phyloP scores from a whole-genome alignment of 1,284 basidiomycete genomes.

The Takashimella tepidaria region DNA sequence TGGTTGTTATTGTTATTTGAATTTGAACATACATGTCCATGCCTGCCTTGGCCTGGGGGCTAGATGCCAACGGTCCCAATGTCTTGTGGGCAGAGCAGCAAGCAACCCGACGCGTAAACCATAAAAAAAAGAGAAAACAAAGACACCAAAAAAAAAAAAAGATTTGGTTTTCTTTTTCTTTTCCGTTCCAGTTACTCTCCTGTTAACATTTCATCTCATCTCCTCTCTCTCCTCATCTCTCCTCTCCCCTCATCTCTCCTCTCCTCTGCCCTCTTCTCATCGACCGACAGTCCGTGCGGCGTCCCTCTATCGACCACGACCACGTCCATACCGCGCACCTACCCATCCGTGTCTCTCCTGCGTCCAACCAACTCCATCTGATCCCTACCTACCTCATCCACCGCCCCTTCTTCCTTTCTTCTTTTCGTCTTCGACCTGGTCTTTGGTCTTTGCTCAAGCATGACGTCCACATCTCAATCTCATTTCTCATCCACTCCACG shows the following conservation, averaged over 20 bases:
- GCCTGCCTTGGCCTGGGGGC: no score
- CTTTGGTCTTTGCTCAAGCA: background rate
- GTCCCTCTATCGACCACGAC: background rate
- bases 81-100: no score
- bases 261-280: slow-evolving; percentile 1
- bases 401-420: background rate
- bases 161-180: background rate
- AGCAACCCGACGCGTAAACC: no score
- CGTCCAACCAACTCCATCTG: background rate
- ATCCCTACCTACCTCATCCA: background rate
- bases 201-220: background rate
- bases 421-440: background rate
- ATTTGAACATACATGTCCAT: no score
- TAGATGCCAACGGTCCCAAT: no score
- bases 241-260: background rate
- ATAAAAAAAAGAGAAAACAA: no score
- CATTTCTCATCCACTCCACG: background rate
- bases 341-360: slow-evolving; percentile 9
- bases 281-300: background rate
- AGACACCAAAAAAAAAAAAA: no score
- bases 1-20: no score
- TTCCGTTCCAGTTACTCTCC: background rate
- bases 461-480: background rate
- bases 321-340: background rate
- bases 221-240: background rate